Conservation (phyloP, 176 grass and related monocot genomes). For the Cenchrus americanus region DNA sequence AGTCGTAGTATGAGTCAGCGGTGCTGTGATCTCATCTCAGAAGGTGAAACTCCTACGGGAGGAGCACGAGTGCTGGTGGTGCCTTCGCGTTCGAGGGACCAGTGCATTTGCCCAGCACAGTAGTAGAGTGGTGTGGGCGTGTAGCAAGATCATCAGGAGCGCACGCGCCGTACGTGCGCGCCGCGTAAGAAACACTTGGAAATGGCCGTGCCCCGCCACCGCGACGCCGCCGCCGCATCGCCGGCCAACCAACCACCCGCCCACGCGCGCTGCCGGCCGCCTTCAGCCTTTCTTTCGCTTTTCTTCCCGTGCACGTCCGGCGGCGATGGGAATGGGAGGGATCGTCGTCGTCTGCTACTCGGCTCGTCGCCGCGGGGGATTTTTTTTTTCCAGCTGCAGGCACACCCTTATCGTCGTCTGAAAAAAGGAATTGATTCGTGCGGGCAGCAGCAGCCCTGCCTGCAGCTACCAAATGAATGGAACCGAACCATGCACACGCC, state of each 20-base stretch:
- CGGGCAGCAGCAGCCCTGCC: not conserved
- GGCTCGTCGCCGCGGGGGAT: too few species aligned
- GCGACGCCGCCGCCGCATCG: not conserved
- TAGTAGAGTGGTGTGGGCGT: not conserved
- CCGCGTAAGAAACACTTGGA: constrained; percentile 15
- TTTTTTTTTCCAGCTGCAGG: not conserved
- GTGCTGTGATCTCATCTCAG: too few species aligned
- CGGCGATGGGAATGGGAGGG: too few species aligned
- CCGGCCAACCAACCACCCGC: not conserved
- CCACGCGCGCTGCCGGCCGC: not conserved
- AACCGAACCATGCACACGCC: too few species aligned
- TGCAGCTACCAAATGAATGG: too few species aligned
- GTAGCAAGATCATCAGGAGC: too few species aligned
- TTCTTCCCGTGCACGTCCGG: not conserved
- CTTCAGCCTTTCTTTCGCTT: not conserved
- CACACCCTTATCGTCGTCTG: not conserved
- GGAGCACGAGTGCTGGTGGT: too few species aligned
- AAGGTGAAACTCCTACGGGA: too few species aligned
- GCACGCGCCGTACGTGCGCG: constrained; percentile 30
- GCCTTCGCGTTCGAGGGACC: too few species aligned
- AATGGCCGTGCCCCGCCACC: not conserved
- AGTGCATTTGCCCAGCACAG: too few species aligned
- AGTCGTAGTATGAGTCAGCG: not conserved
- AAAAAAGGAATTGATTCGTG: not conserved
- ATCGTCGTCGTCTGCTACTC: too few species aligned